Evolutionary conservation across 768 basidiomycete genomes (phyloP).

Genomic region (Flagelloscypha sp.): DNA sequence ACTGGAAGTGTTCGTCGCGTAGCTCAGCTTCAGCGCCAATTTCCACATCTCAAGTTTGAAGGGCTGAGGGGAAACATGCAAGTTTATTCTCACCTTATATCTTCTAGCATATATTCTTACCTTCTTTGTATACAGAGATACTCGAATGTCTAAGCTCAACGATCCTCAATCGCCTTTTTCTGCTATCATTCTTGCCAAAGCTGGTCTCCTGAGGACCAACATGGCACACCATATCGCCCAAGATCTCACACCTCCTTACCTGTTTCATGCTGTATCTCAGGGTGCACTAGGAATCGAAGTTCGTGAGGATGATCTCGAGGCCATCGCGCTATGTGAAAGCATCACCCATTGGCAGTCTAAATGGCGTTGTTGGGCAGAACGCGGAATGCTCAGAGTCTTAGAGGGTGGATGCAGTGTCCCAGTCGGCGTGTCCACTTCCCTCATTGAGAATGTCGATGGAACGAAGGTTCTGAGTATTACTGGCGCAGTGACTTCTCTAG

Average conservation of each 20-base stretch:
- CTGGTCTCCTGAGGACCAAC: slow-evolving; percentile 79
- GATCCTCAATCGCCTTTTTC: slow-evolving; percentile 70
- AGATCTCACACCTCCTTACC: slow-evolving; percentile 63
- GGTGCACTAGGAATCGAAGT: slow-evolving; percentile 89
- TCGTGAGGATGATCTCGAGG: slow-evolving; percentile 52
- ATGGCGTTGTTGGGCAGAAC: slow-evolving; percentile 75
- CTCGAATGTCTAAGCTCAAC: slow-evolving; percentile 87
- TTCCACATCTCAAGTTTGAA: slow-evolving; percentile 67
- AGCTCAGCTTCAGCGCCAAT: slow-evolving; percentile 78
- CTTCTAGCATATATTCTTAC: slow-evolving; percentile 7
- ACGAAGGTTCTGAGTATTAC: slow-evolving; percentile 47
- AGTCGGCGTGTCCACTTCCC: slow-evolving; percentile 65
- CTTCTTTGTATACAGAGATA: slow-evolving; percentile 47
- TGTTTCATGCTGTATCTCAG: slow-evolving; percentile 90
- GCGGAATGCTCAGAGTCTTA: slow-evolving; percentile 78
- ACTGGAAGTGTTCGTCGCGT: slow-evolving; percentile 91
- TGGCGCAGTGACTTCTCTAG: slow-evolving; percentile 79
- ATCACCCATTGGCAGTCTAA: slow-evolving; percentile 73
- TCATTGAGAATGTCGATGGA: slow-evolving; percentile 27
- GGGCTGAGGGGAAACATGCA: slow-evolving; percentile 80
- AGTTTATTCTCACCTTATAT: slow-evolving; percentile 23
- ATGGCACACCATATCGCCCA: slow-evolving; percentile 67
- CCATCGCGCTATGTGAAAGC: slow-evolving; percentile 53
- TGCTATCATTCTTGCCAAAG: slow-evolving; percentile 88
- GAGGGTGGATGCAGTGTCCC: slow-evolving; percentile 98